These are phyloP conservation scores for Amaranthus hypochondriacus DNA, from an alignment of 148 eudicot genomes.

Conservation along the genomic window DNA sequence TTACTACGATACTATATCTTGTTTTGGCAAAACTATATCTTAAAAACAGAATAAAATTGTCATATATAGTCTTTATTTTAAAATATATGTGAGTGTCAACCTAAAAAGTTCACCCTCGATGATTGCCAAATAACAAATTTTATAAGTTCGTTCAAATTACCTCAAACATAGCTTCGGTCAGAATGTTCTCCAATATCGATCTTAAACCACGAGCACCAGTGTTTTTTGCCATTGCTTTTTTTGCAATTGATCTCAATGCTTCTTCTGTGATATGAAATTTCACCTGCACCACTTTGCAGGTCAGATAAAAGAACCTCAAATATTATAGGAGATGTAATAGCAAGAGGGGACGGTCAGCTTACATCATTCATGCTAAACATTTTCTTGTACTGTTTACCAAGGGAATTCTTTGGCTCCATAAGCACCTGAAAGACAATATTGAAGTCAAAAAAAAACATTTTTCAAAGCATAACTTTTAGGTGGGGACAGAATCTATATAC, in stretches of 20 bases:
- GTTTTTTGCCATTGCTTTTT: conserved; percentile 72
- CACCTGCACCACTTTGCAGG: conserved; percentile 44
- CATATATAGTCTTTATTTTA: neutral
- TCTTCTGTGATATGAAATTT: conserved; percentile 73
- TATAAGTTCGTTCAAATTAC: conserved; percentile 26
- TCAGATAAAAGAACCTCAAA: neutral
- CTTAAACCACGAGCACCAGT: conserved; percentile 96
- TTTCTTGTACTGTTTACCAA: conserved; percentile 91
- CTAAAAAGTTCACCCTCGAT: neutral
- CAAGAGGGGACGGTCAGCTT: conserved; percentile 28
- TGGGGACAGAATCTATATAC: conserved; percentile 36
- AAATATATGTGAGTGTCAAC: neutral
- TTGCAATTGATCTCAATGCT: conserved; percentile 78
- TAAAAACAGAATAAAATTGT: no score
- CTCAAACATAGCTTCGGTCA: conserved; percentile 94
- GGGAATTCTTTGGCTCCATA: conserved; percentile 92
- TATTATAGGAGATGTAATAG: neutral
- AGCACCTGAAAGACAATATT: conserved; percentile 53
- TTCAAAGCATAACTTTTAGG: neutral
- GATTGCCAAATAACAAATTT: neutral
- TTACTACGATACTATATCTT: no score
- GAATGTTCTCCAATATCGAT: conserved; percentile 74
- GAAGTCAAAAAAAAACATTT: neutral
- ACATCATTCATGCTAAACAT: conserved; percentile 96
- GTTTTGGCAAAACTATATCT: no score